A percentile compares a stretch with the other conserved stretches of the same genome.
Evolutionary conservation across 352 stramenopile genomes (phyloP).

Genomic region (Pythium folliculosum): DNA sequence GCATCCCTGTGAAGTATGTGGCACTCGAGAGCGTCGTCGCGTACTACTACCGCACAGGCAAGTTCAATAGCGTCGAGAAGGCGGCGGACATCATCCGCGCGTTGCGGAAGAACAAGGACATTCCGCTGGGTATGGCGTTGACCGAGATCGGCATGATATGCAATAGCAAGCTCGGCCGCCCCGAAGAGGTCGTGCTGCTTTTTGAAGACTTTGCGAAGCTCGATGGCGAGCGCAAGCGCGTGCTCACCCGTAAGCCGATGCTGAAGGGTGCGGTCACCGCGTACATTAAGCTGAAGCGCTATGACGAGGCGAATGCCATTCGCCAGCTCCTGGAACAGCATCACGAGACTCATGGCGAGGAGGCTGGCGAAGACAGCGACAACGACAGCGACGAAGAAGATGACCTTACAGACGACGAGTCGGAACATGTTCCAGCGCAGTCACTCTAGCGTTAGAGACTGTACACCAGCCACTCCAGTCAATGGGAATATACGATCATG

Average conservation of each 20-base stretch:
- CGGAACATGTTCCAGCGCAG: conserved; percentile 15
- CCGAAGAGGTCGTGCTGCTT: conserved; percentile 62
- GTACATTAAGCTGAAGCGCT: conserved; percentile 50
- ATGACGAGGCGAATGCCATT: conserved; percentile 69
- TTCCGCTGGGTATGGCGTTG: conserved; percentile 67
- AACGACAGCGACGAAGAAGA: conserved; percentile 30
- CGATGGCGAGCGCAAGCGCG: conserved; percentile 63
- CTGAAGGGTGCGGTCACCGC: conserved; percentile 55
- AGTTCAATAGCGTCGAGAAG: conserved; percentile 59
- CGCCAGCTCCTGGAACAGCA: conserved; percentile 44
- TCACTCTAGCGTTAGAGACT: conserved; percentile 15
- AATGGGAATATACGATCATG: conserved; percentile 5
- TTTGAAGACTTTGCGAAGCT: conserved; percentile 75
- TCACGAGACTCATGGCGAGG: conserved; percentile 28
- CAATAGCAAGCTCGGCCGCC: conserved; percentile 57
- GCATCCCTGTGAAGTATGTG: conserved; percentile 76
- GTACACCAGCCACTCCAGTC: conserved; percentile 3
- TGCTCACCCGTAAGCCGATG: conserved; percentile 59
- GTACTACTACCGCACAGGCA: conserved; percentile 68
- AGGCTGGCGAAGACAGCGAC: conserved; percentile 17
- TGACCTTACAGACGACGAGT: conserved; percentile 24
- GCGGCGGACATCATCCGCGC: conserved; percentile 66
- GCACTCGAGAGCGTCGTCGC: conserved; percentile 71
- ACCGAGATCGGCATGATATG: conserved; percentile 77
- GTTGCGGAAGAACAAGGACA: conserved; percentile 73